Evolutionary conservation across 805 yeast species (phyloP), one percentile per base, ranked within the genome.

Genomic region (Ogataea siamensis): DNA sequence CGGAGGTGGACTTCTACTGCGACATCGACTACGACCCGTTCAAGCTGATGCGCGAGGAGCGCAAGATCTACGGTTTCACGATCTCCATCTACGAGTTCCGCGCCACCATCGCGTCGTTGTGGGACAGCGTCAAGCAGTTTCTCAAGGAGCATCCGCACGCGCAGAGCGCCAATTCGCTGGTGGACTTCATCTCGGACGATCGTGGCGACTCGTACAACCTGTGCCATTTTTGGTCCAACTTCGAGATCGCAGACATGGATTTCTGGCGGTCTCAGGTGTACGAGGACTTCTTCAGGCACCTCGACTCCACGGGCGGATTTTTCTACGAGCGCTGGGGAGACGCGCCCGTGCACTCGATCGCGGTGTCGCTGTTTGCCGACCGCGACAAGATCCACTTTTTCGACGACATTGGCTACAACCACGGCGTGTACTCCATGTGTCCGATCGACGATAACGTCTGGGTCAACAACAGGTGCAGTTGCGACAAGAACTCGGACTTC

Each of bases 301-400:
- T 85, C 30, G 95, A 85, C 55, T 43, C 60, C 32, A 58, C 74
- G 3, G 94, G 94, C 40, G 95, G 94, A 1, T 85, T 85, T 58
- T 85, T 76, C 58, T 83, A 84, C 55, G 93, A 87, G 64, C 71
- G 96, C 49, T 87, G 95, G 95, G 96, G 96, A 14, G 96, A 87
- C 62, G 95, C 95, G 0, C 95, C 95, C 3, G 76, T 86, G n/a
- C 95, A 86, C 63, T 76, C 94, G 1, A 71, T 86, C 34, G 94
- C 85, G 5, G 84, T 78, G 2, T 63, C 87, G 2, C 62, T 81
- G 32, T 69, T 83, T 52, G 59, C 80, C 34, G 71, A 76, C 44
- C 68, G 69, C 50, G 62, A 66, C 20, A 74, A 83, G 51, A 57
- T 86, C 12, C 86, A 82, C 58, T 83, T 74, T 64, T 83, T 86